Base-by-base conservation (phyloP, 83 land plant genomes). In the Picea abies region DNA sequence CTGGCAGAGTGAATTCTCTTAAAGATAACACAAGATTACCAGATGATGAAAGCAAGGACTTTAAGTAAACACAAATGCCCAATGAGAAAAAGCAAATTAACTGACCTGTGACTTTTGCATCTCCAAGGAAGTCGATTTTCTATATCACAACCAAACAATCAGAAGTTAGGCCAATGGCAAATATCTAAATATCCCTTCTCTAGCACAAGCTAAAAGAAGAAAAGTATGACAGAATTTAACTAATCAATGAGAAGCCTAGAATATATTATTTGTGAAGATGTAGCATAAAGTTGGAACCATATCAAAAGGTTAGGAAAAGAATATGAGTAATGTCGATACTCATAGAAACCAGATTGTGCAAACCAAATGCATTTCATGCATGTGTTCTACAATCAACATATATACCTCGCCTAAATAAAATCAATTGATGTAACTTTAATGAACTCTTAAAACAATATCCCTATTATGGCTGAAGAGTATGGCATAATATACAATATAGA, bases 71-170 rank as follows among this genome's bases (percentile, higher is more conserved):
- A 9, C 44, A 72, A 72, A 44, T 72, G 76, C 22, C 19, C 61
- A 84, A 60, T 56, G 71, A 61, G 14, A 29, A 47, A 29, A 23
- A 66, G 67, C 60, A 60, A 22, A 37, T 20, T 5, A 26, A 78
- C 11, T 37, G 70, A 88, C 93, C 93, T 85, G 89, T 91, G n/a
- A 86, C 82, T 83, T 86, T 77, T 23, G 35, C 90, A 52, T 76
- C 79, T 35, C 80, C 67, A 5, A 56, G 52, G 35, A 79, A 60
- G 56, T 70, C 79, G 44, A 89, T 69, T 19, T 82, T 87, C 93
- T 91, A 87, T 84, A 87, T 15, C 60, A 75, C 26, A 63, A 66
- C 39, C 26, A 77, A 78, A 78, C 2, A 81, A 17, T 72, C 52
- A 72, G 44, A 32, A n/a, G 20, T 60, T 25, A 79, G 58, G 39